phyloP scores from a whole-genome alignment of 73 alveolate species.

The Tetrahymena elliotti region DNA sequence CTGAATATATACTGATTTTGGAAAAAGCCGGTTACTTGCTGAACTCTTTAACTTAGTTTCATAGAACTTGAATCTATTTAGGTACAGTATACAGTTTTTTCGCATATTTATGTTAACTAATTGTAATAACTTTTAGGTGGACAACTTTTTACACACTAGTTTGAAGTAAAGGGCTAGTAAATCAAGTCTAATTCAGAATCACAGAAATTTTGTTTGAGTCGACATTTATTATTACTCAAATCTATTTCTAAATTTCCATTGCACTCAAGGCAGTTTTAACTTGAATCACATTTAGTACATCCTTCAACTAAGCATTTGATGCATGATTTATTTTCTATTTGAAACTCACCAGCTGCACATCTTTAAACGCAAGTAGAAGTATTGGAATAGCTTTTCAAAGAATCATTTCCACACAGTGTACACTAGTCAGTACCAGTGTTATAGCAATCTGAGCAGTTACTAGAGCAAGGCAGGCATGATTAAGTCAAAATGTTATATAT shows the following conservation, averaged over 20 bases:
- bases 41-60: neutral
- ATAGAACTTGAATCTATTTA: neutral
- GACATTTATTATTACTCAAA: neutral
- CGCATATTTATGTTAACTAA: neutral
- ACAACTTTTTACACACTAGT: neutral
- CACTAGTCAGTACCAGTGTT: neutral
- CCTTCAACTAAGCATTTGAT: neutral
- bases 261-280: neutral
- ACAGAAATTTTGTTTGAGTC: neutral
- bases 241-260: neutral
- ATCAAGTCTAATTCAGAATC: neutral
- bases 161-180: neutral
- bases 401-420: neutral
- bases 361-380: neutral
- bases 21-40: no score
- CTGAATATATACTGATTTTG: neutral
- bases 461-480: neutral
- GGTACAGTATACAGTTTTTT: neutral
- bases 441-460: neutral
- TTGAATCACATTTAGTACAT: neutral
- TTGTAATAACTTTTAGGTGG: neutral
- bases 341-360: neutral
- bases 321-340: neutral
- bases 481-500: neutral
- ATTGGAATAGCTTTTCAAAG: neutral